Conservation (phyloP, 805 yeast species). For the Ascoidea rubescens region DNA sequence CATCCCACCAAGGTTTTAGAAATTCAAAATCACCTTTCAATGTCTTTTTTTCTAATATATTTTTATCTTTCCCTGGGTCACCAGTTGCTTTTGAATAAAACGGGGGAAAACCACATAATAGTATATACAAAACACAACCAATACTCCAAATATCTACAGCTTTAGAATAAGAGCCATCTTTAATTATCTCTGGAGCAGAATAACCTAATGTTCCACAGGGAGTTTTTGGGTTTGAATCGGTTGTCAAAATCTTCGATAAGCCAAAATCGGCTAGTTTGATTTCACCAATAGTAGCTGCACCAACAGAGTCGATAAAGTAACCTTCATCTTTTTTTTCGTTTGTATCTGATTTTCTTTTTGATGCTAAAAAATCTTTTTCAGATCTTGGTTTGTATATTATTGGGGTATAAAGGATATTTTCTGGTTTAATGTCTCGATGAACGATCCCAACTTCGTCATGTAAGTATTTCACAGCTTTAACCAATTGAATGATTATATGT, state of each 20-base stretch:
- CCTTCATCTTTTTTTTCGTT: slow-evolving; percentile 52
- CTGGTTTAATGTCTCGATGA: slow-evolving; percentile 77
- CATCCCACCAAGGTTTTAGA: slow-evolving; percentile 83
- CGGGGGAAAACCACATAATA: slow-evolving; percentile 64
- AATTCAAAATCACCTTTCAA: slow-evolving; percentile 62
- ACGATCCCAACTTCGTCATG: slow-evolving; percentile 63
- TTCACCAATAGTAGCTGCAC: slow-evolving; percentile 51
- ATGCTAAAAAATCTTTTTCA: slow-evolving; percentile 3
- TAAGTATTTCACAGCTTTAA: slow-evolving; percentile 52
- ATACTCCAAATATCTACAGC: slow-evolving; percentile 65
- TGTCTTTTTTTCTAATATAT: slow-evolving; percentile 50
- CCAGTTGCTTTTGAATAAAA: slow-evolving; percentile 24
- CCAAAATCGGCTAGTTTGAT: slow-evolving; percentile 64
- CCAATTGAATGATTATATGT: slow-evolving; percentile 61
- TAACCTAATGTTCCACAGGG: slow-evolving; percentile 72
- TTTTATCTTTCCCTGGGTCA: slow-evolving; percentile 49
- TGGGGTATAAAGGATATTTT: slow-evolving; percentile 53
- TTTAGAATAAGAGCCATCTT: slow-evolving; percentile 45
- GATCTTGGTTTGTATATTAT: slow-evolving; percentile 24
- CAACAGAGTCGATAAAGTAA: slow-evolving; percentile 31
- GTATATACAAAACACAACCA: slow-evolving; percentile 57
- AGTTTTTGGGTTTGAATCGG: slow-evolving; percentile 37
- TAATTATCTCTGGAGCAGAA: slow-evolving; percentile 60
- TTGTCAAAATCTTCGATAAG: slow-evolving; percentile 41
- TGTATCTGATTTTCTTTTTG: slow-evolving; percentile 39